phyloP scores from a whole-genome alignment of 768 basidiomycete genomes.

The Leccinum subtestaceum region DNA sequence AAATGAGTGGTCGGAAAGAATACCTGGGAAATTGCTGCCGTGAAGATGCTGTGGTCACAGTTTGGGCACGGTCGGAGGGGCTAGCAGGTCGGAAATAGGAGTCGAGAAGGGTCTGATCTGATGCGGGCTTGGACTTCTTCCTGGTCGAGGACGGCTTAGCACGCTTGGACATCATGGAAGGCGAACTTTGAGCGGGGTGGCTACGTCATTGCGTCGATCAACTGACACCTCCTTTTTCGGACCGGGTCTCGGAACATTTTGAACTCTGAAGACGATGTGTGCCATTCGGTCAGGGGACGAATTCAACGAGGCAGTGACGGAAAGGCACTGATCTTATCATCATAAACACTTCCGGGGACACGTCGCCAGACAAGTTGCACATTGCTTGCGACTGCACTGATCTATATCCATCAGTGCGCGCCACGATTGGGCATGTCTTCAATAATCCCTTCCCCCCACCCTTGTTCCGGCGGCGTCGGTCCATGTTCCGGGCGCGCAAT shows the following conservation, averaged over 20 bases:
- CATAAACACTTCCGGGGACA: not conserved
- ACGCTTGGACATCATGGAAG: slow-evolving; percentile 22
- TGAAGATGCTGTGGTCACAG: slow-evolving; percentile 9
- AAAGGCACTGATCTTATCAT: slow-evolving; percentile 2
- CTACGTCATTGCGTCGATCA: slow-evolving; percentile 30
- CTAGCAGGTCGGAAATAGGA: slow-evolving; percentile 24
- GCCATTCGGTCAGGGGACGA: not conserved
- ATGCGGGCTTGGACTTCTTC: slow-evolving; percentile 23
- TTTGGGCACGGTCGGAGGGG: slow-evolving; percentile 9
- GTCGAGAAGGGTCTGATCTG: slow-evolving; percentile 22
- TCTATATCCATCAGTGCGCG: slow-evolving; percentile 7
- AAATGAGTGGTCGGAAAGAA: slow-evolving; percentile 17
- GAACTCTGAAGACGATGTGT: not conserved
- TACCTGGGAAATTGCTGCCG: slow-evolving; percentile 15
- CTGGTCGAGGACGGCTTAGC: slow-evolving; percentile 2
- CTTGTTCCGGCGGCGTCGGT: slow-evolving; percentile 17
- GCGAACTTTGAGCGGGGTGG: slow-evolving; percentile 16
- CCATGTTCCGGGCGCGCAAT: not conserved
- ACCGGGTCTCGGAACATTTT: not conserved
- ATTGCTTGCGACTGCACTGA: slow-evolving; percentile 3
- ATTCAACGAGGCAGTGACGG: not conserved
- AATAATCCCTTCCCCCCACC: slow-evolving; percentile 5
- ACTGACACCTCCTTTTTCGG: slow-evolving; percentile 20
- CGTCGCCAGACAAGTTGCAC: not conserved
- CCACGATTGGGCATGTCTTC: slow-evolving; percentile 15